Conservation (phyloP, 495 filamentous ascomycete species). For the Saxispiralis lemnorum region DNA sequence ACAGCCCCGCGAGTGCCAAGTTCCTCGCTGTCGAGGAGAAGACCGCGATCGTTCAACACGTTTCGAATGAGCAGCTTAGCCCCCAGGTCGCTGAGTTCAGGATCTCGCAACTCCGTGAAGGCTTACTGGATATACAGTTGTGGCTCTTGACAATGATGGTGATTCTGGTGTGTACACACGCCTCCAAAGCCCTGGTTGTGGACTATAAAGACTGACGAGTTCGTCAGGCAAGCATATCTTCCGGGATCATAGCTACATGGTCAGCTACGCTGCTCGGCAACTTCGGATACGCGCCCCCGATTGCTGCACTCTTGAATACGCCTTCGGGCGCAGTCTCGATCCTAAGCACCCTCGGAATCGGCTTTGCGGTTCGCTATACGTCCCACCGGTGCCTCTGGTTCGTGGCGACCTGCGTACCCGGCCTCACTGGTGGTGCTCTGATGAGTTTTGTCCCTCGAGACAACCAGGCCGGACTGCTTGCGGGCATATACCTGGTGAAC, state of each 20-base stretch:
- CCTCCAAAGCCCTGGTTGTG: too few species aligned
- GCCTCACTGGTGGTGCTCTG: slow-evolving; percentile 38
- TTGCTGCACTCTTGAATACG: slow-evolving; percentile 10
- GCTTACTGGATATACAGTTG: neutral
- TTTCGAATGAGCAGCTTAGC: slow-evolving; percentile 13
- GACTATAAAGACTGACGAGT: too few species aligned
- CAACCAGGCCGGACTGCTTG: slow-evolving; percentile 34
- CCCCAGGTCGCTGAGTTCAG: neutral
- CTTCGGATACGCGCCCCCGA: slow-evolving; percentile 7
- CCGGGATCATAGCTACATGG: slow-evolving; percentile 7
- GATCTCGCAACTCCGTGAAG: slow-evolving; percentile 1
- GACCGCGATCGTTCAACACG: slow-evolving; percentile 10
- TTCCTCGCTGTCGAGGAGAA: slow-evolving; percentile 22
- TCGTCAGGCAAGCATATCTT: neutral
- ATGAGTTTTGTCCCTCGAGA: slow-evolving; percentile 39
- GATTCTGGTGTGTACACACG: too few species aligned
- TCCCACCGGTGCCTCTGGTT: slow-evolving; percentile 36
- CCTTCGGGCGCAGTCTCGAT: slow-evolving; percentile 8
- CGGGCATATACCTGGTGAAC: slow-evolving; percentile 49
- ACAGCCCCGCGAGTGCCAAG: slow-evolving; percentile 32
- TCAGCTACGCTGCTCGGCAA: slow-evolving; percentile 7
- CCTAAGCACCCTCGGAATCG: slow-evolving; percentile 35
- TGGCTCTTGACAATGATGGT: slow-evolving; percentile 1
- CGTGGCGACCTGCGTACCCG: slow-evolving; percentile 27
- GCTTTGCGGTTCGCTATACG: slow-evolving; percentile 27